Evolutionary conservation across 228 moss, liverwort and hornwort genomes (phyloP).

Genomic region (Sphagnum magellanicum): DNA sequence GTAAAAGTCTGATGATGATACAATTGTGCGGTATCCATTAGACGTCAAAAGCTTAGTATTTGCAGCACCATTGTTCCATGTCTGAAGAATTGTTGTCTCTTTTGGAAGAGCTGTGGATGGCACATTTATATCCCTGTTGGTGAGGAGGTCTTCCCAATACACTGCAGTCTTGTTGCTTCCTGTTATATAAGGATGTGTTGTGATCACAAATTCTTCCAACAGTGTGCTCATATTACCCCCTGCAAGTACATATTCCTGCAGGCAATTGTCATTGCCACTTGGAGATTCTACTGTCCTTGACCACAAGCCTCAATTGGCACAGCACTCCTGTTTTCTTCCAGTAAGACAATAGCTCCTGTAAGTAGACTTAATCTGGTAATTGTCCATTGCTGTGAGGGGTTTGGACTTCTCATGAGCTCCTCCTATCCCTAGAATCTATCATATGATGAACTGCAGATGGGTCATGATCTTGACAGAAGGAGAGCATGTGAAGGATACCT

Average conservation of each 20-base stretch:
- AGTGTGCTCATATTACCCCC: conserved; percentile 46
- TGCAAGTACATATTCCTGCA: conserved; percentile 38
- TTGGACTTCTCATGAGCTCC: no score
- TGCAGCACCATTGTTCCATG: conserved; percentile 66
- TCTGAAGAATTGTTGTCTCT: conserved; percentile 59
- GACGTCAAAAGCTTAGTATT: conserved; percentile 58
- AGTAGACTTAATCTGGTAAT: no score
- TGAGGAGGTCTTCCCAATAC: conserved; percentile 72
- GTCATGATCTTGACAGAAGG: no score
- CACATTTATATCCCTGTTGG: conserved; percentile 45
- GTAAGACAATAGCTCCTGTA: no score
- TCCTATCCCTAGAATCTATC: no score
- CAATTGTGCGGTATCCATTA: conserved; percentile 75
- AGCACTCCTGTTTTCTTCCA: no score
- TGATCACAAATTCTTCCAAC: conserved; percentile 28
- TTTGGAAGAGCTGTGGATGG: conserved; percentile 29
- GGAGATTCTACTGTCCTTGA: no score
- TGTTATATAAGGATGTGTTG: conserved; percentile 43
- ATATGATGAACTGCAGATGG: no score
- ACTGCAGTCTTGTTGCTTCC: conserved; percentile 51
- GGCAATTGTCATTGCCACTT: not conserved
- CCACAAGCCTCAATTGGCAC: no score
- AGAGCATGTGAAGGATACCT: conserved; percentile 8
- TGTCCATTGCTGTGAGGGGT: no score
- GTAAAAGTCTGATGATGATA: conserved; percentile 60